These are phyloP conservation scores for Blastomyces silverae DNA, from an alignment of 2,329 filamentous ascomycete genomes.

Conservation along the genomic window DNA sequence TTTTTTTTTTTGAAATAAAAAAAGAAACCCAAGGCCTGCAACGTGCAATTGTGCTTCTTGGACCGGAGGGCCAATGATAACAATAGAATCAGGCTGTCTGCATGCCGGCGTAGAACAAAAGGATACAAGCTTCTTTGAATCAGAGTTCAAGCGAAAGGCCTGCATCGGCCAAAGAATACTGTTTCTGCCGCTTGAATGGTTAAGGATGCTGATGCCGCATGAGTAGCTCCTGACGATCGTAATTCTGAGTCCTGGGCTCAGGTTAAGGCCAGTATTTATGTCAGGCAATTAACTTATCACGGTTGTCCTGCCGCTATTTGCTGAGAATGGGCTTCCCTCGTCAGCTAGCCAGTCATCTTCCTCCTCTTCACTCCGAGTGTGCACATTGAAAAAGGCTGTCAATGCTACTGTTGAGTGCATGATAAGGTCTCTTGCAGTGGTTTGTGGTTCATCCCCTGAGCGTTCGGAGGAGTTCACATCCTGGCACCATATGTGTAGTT, in stretches of 20 bases:
- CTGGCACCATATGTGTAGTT: background rate
- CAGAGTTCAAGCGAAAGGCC: background rate
- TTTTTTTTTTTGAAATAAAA: background rate
- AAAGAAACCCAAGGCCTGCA: background rate
- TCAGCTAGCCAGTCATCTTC: background rate
- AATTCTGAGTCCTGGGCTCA: slow-evolving; percentile 8
- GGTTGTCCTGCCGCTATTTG: too few species aligned
- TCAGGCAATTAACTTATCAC: too few species aligned
- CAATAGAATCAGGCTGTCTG: background rate
- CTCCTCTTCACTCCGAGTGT: background rate
- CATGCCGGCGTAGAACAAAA: background rate
- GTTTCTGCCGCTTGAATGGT: background rate
- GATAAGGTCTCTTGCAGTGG: background rate
- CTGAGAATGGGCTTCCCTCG: background rate
- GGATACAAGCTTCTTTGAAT: slow-evolving; percentile 1
- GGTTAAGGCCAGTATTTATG: too few species aligned
- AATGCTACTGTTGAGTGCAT: background rate
- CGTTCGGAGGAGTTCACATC: background rate
- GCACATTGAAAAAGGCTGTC: background rate
- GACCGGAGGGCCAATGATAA: background rate
- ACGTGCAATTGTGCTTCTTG: background rate
- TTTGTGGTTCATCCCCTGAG: background rate
- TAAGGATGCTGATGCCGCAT: background rate
- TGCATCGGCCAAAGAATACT: background rate
- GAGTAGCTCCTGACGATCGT: slow-evolving; percentile 1